Evolutionary conservation across 768 basidiomycete genomes (phyloP).

Genomic region (Exidia glandulosa): DNA sequence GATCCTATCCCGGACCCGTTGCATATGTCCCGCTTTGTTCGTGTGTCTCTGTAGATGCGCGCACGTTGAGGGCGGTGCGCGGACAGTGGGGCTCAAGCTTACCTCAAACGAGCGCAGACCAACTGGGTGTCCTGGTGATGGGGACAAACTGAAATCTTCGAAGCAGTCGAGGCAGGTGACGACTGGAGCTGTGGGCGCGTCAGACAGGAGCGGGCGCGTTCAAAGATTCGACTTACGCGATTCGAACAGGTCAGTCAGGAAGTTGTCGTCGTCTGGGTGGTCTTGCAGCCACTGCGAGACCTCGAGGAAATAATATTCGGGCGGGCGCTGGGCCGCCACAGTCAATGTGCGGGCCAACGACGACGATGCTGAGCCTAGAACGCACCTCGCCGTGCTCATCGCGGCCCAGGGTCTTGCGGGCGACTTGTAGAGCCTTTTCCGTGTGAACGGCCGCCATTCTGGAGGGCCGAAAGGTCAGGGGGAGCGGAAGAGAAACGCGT

Average conservation of each 20-base stretch:
- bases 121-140: background rate
- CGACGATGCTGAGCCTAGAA: background rate
- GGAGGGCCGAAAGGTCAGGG: background rate
- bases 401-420: background rate
- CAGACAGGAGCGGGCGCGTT: background rate
- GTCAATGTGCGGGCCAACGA: too few relatives aligned
- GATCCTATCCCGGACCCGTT: background rate
- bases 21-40: background rate
- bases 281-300: background rate
- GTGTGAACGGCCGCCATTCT: background rate
- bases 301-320: conserved; percentile 3
- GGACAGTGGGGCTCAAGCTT: background rate
- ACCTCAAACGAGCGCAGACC: background rate
- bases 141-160: background rate
- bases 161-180: background rate
- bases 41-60: background rate
- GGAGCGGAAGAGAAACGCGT: background rate
- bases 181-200: background rate
- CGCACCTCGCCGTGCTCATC: background rate
- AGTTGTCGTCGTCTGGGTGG: conserved; percentile 7
- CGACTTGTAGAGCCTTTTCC: background rate
- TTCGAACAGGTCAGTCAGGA: conserved; percentile 6
- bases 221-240: background rate
- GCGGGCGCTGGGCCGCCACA: background rate
- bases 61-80: background rate